Base-by-base conservation (phyloP, 176 grass and related monocot genomes). In the Poa annua region DNA sequence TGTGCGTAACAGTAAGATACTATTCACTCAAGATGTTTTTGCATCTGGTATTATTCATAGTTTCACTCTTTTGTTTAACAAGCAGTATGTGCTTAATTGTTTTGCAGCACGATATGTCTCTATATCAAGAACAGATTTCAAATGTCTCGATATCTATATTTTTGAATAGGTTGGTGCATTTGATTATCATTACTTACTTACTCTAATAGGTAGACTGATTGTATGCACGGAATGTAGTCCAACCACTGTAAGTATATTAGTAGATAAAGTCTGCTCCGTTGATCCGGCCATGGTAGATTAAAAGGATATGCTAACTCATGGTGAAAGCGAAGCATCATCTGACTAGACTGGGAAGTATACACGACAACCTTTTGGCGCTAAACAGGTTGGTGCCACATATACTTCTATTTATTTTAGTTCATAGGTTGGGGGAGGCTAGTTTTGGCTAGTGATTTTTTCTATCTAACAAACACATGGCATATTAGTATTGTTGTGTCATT, bases 161-260 rank as follows among this genome's bases (percentile, higher is more conserved):
- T 26, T 47, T 1, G 3, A n/a, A 42, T 68, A 48, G 56, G 35
- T 26, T 81, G 47, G 39, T 84, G 15, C 47, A 49, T 69, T 78
- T 47, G 35, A 36, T 8, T 56, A 84, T 44, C 13, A 57, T 64
- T 8, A 38, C 8, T 44, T n/a, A n/a, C n/a, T 44, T 88, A 4
- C 25, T 50, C 22, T 35, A 35, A 34, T 53, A 53, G 50, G 21
- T 51, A 45, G 41, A 55, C 75, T 54, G 36, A 77, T 32, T 29
- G 26, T 76, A 34, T 47, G 53, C 24, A 89, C 60, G n/a, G 38
- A 89, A 80, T 89, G 82, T 85, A 76, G 67, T 74, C 67, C 48
- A 88, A 84, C 87, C 68, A 80, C 87, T 88, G 62, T 56, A 39
- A 70, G 76, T 85, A 80, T 66, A 22, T 2, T 80, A 67, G 49